Base-by-base conservation (phyloP, 345 rosid species). In the Hibiscus mutabilis region DNA sequence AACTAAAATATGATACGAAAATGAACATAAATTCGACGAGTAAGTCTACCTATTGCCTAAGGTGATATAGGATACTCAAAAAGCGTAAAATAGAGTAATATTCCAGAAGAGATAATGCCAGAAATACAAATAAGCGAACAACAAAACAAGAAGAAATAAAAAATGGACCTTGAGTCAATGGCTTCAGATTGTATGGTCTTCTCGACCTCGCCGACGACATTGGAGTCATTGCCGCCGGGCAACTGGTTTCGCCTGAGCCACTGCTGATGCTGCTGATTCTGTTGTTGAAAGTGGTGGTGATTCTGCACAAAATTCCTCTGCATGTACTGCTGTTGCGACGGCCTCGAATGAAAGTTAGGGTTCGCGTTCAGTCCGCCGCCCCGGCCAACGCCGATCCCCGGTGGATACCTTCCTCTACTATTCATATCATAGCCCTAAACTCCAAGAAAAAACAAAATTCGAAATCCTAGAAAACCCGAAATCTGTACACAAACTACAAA, bases 121-220 rank as follows among this genome's bases (percentile, higher is more conserved):
- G 7, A 56, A 37, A 69, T 22, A 7, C 42, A 37, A 37, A 7
- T 37, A 8, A 37, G 42, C 10, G 42, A 25, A 8, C 1, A 19
- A 16, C 12, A 49, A 57, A 0, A 29, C 25, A 47, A 0, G 19
- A 1, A 21, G 13, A 55, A 37, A 69, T 1, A 2, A 5, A 24
- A 52, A 69, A 47, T 25, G 21, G 65, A 92, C 99, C 94, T 88
- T 12, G 98, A 77, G 78, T 92, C 94, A 55, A 75, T 76, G 37
- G 97, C 90, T 84, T 89, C 99, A 0, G 97, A 73, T 77, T 89
- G 97, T 64, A 90, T 81, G 19, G 89, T 86, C 88, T 85, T 88
- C 82, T 96, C 92, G 42, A 89, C 91, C 82, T 89, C 97, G 37
- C 81, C 93, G 10, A 71, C 49, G 12, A 73, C 75, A 52, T 57